Conservation (phyloP, 352 stramenopile species). For the Phytophthora macrochlamydospora region DNA sequence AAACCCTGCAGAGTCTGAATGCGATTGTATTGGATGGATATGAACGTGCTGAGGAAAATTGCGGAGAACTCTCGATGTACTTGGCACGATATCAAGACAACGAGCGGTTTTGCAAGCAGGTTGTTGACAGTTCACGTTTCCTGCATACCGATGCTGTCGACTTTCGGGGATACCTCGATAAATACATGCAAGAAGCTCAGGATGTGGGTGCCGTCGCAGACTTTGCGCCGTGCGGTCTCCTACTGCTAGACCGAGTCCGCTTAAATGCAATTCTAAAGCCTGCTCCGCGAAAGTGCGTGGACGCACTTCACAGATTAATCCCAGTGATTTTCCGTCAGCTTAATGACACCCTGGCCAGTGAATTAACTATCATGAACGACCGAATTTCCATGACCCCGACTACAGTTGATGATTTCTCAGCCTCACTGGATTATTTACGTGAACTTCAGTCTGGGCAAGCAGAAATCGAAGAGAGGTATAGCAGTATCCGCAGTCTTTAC, state of each 20-base stretch:
- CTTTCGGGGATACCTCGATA: constrained; percentile 61
- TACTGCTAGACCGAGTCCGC: constrained; percentile 63
- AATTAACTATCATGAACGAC: constrained; percentile 64
- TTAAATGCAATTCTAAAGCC: constrained; percentile 71
- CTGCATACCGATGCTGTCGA: constrained; percentile 54
- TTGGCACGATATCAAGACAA: constrained; percentile 82
- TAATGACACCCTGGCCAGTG: constrained; percentile 59
- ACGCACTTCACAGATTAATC: constrained; percentile 59
- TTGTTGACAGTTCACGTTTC: constrained; percentile 36
- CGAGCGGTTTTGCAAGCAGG: constrained; percentile 48
- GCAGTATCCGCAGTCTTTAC: constrained; percentile 58
- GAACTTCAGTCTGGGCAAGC: constrained; percentile 57
- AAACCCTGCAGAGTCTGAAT: constrained; percentile 61
- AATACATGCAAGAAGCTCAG: constrained; percentile 64
- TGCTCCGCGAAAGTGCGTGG: constrained; percentile 65
- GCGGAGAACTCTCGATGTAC: constrained; percentile 68
- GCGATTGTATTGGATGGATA: constrained; percentile 62
- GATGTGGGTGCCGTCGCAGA: constrained; percentile 63
- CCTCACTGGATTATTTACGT: constrained; percentile 58
- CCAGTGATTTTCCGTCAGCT: constrained; percentile 64
- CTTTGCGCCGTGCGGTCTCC: constrained; percentile 43
- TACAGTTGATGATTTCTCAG: constrained; percentile 75
- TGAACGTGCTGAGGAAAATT: constrained; percentile 55
- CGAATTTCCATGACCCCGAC: constrained; percentile 73
- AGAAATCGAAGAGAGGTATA: constrained; percentile 59